Evolutionary conservation across 2,329 filamentous ascomycete genomes (phyloP), one percentile per base, ranked within the genome.

Genomic region (Alternaria sp.): DNA sequence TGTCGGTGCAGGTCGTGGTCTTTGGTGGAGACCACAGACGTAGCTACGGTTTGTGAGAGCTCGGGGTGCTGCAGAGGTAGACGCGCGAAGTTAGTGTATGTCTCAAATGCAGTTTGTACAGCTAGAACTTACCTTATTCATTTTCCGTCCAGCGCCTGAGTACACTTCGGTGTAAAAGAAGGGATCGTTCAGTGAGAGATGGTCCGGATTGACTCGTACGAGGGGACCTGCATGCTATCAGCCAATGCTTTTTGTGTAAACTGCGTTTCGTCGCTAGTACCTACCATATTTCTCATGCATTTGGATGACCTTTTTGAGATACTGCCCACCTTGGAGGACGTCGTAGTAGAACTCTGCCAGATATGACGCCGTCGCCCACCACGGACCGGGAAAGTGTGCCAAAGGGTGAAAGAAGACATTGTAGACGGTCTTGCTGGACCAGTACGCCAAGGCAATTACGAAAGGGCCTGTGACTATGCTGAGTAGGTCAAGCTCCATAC

Each of bases 281-380:
- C 25, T 57, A 51, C 70, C 67, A 40, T 73, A 68, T 26, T 28
- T n/a, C 21, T 68, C 43, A 61, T 81, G 79, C 25, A 81, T 69
- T 3, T 64, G 57, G 50, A 80, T 69, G 17, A 81, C 71, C 64
- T 76, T 74, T 49, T 74, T 69, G 56, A 78, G 74, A 15, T 78
- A 73, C 1, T 68, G 69, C n/a, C 79, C 77, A 5, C 67, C 57
- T 23, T 55, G 43, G 15, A 64, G 11, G 6, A 64, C 32, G 43
- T 70, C 58, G 26, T 61, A 66, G 56, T 69, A 70, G 8, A 67
- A 61, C 13, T 70, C 58, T 5, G 26, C 28, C 8, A 57, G 23
- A 6, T 64, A 59, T 4, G 61, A 61, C 28, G 50, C 51, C 19
- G 58, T 56, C 11, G 67, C 66, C 61, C 64, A 63, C 45, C 61